These are phyloP conservation scores for Penicillium brasilianum DNA, from an alignment of 2,329 filamentous ascomycete genomes.

Conservation along the genomic window DNA sequence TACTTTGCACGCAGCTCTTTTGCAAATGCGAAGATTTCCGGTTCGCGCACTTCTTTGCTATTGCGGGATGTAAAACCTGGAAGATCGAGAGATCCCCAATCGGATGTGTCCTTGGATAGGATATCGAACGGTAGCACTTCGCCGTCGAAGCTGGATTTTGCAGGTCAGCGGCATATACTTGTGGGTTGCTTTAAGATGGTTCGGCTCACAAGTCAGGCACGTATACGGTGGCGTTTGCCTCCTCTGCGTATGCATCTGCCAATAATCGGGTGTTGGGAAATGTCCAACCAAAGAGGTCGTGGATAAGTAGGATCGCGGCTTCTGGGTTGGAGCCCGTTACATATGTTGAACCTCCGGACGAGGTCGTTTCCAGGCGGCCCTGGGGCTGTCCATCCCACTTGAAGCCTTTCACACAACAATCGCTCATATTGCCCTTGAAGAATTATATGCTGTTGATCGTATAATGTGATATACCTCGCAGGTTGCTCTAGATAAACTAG, in stretches of 20 bases:
- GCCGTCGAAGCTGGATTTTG: slow-evolving; percentile 37
- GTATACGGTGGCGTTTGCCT: slow-evolving; percentile 55
- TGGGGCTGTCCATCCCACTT: slow-evolving; percentile 48
- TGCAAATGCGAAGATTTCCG: slow-evolving; percentile 44
- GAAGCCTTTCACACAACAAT: slow-evolving; percentile 42
- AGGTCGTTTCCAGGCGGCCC: slow-evolving; percentile 37
- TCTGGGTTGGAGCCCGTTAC: slow-evolving; percentile 43
- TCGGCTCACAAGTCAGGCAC: slow-evolving; percentile 40
- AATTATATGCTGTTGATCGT: neutral
- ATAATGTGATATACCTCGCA: neutral
- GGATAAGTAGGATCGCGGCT: slow-evolving; percentile 45
- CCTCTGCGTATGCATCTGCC: slow-evolving; percentile 54
- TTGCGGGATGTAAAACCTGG: slow-evolving; percentile 46
- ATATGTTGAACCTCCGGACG: slow-evolving; percentile 44
- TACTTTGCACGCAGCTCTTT: slow-evolving; percentile 38
- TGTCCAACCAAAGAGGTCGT: slow-evolving; percentile 53
- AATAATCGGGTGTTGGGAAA: slow-evolving; percentile 53
- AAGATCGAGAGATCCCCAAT: slow-evolving; percentile 46
- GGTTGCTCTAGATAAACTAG: neutral
- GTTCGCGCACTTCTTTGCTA: slow-evolving; percentile 44
- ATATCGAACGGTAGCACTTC: slow-evolving; percentile 40
- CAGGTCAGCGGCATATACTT: neutral
- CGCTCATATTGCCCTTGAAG: slow-evolving; percentile 11
- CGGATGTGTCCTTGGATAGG: slow-evolving; percentile 29
- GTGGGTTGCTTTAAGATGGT: neutral